Percentiles rank a stretch among this genome's conserved stretches.
Evolutionary conservation across 805 yeast genomes (phyloP).

Genomic region (Ogataea corticis): DNA sequence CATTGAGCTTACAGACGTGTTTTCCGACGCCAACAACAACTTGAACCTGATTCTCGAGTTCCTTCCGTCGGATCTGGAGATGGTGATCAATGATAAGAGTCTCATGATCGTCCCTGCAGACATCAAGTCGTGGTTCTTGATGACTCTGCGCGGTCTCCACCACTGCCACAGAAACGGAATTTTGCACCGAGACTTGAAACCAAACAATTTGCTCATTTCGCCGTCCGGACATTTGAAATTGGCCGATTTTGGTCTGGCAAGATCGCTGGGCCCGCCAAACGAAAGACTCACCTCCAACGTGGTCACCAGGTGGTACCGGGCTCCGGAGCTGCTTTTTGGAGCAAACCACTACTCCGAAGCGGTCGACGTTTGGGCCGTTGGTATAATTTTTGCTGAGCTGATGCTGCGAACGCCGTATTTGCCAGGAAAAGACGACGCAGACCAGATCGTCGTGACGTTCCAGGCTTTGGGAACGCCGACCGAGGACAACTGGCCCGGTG

Average conservation of each 20-base stretch:
- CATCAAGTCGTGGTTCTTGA: conserved; percentile 88
- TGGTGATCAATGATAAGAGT: conserved; percentile 76
- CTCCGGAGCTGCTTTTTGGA: conserved; percentile 91
- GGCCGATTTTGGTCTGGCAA: conserved; percentile 97
- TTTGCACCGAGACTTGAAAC: conserved; percentile 90
- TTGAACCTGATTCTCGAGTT: conserved; percentile 90
- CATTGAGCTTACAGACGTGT: conserved; percentile 87
- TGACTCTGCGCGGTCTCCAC: conserved; percentile 92
- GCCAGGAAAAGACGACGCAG: conserved; percentile 88
- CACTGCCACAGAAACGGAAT: conserved; percentile 93
- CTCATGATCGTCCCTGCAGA: conserved; percentile 82
- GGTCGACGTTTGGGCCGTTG: conserved; percentile 95
- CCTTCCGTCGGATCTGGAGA: conserved; percentile 88
- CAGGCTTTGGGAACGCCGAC: conserved; percentile 96
- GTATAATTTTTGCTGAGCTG: conserved; percentile 92
- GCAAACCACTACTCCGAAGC: conserved; percentile 87
- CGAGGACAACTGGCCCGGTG: conserved; percentile 88
- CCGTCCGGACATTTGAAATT: conserved; percentile 86
- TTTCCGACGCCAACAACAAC: conserved; percentile 58
- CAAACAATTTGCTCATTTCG: conserved; percentile 83
- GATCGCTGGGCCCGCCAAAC: conserved; percentile 76
- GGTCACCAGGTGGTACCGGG: conserved; percentile 97
- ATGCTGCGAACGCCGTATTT: conserved; percentile 94
- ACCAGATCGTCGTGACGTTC: conserved; percentile 91
- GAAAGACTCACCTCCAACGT: conserved; percentile 88